Conservation (phyloP, 768 basidiomycete species). For the Lyophyllum semitale region DNA sequence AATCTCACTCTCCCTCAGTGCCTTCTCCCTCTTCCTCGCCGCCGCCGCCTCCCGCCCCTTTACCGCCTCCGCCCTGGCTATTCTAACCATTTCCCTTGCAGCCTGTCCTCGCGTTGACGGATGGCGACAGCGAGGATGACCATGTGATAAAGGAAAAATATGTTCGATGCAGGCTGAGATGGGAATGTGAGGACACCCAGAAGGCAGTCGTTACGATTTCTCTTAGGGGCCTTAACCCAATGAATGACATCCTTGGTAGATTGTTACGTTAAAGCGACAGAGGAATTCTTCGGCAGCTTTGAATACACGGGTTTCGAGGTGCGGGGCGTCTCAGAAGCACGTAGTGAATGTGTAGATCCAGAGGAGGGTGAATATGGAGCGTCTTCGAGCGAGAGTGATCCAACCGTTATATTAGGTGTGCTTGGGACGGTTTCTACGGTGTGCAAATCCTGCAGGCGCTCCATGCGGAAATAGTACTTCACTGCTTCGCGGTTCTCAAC, state of each 20-base stretch:
- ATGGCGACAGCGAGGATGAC: not conserved
- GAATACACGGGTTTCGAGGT: no score
- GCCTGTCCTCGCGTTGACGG: no score
- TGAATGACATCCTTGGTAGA: not conserved
- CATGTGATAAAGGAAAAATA: not conserved
- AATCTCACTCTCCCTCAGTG: no score
- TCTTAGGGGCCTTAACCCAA: not conserved
- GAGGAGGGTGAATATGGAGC: not conserved
- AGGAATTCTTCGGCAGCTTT: no score
- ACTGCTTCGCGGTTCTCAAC: not conserved
- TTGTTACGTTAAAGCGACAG: not conserved
- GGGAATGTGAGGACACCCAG: not conserved
- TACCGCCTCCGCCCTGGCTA: no score
- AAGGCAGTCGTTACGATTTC: not conserved
- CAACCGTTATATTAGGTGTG: no score
- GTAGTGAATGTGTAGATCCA: not conserved
- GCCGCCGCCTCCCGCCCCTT: no score
- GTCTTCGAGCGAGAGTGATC: not conserved
- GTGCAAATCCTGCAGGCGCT: not conserved
- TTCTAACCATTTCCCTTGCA: no score
- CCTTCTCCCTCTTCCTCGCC: no score
- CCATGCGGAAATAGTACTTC: not conserved
- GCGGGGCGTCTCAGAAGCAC: no score
- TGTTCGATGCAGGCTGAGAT: not conserved
- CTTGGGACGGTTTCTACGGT: no score